These are phyloP conservation scores for Cytospora leucostoma DNA, from an alignment of 2,329 filamentous ascomycete species.

Conservation along the genomic window DNA sequence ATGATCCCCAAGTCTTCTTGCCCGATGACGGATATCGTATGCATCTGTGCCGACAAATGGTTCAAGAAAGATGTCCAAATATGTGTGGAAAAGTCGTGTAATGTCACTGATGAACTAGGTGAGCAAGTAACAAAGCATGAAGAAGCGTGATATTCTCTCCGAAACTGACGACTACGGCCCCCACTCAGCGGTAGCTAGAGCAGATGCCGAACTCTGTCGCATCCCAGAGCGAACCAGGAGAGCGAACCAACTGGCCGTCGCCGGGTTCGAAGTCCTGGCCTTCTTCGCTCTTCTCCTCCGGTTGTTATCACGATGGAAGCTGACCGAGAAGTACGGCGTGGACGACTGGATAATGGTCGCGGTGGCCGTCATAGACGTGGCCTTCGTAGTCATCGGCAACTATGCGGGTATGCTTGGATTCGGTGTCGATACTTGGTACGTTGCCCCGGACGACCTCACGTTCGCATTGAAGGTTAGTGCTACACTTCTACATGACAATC, in stretches of 20 bases:
- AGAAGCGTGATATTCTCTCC: not conserved
- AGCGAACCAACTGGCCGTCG: conserved; percentile 35
- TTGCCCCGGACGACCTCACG: conserved; percentile 34
- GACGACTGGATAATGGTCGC: conserved; percentile 45
- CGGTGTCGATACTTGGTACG: conserved; percentile 44
- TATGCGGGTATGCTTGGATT: conserved; percentile 36
- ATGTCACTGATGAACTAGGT: conserved; percentile 34
- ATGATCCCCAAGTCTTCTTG: conserved; percentile 32
- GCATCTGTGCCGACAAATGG: conserved; percentile 34
- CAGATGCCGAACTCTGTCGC: conserved; percentile 38
- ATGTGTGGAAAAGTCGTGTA: conserved; percentile 35
- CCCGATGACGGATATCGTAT: conserved; percentile 33
- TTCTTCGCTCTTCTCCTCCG: conserved; percentile 39
- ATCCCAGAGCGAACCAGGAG: conserved; percentile 37
- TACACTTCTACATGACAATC: not conserved
- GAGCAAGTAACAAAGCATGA: not conserved
- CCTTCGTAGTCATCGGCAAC: conserved; percentile 37
- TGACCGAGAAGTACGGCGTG: conserved; percentile 35
- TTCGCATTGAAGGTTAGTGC: conserved; percentile 32
- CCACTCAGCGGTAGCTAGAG: conserved; percentile 31
- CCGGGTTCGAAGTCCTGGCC: conserved; percentile 40
- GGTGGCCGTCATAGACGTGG: conserved; percentile 31
- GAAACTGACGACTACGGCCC: not conserved
- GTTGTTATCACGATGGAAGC: conserved; percentile 41
- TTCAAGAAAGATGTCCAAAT: conserved; percentile 29